Base-by-base conservation (phyloP, 805 yeast genomes). In the Candida hispaniensis region DNA sequence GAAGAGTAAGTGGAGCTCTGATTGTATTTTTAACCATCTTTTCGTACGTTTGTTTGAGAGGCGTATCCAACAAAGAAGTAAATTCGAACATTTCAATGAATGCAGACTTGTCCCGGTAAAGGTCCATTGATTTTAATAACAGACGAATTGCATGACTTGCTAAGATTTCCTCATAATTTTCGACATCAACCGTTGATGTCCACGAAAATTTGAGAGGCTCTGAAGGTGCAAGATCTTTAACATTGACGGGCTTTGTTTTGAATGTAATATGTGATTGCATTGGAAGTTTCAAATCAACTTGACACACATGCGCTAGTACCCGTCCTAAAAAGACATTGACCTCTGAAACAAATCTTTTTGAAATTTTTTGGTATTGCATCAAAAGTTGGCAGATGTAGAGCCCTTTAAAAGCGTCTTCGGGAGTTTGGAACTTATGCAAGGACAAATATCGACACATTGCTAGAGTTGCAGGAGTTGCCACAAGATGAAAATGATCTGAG, bases 401-500 rank as follows among this genome's bases (percentile, higher is more conserved):
- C 15, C 88, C 86, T 38, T 71, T 67, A 27, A 72, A 69, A 5
- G 76, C 44, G 26, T 59, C 62, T 16, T 54, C 54, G 15, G 70
- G 41, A 4, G 64, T 50, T 14, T 51, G 50, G 16, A 58, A 55
- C 26, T 65, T 64, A 13, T 69, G 47, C 45, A 69, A 71, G 35
- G 75, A 73, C 38, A 88, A 58, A 9, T 72, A 62, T 54, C 82
- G 88, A 30, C 77, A 70, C 63, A 83, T 72, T 23, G 82, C 58
- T 19, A 91, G 68, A 18, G 72, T 60, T 2, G 88, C 68, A 3
- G 96, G 94, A 0, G 95, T 86, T 4, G 76, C 86, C 7, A 91
- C 79, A 41, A 85, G 64, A 62, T 91, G 98, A 58, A 80, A 88
- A 52, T 83, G 86, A 62, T 91, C 99, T 0, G 98, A 91, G 1